Evolutionary conservation across 352 stramenopile genomes (phyloP), one percentile per base, ranked within the genome.

Genomic region (Sclerospora graminicola): DNA sequence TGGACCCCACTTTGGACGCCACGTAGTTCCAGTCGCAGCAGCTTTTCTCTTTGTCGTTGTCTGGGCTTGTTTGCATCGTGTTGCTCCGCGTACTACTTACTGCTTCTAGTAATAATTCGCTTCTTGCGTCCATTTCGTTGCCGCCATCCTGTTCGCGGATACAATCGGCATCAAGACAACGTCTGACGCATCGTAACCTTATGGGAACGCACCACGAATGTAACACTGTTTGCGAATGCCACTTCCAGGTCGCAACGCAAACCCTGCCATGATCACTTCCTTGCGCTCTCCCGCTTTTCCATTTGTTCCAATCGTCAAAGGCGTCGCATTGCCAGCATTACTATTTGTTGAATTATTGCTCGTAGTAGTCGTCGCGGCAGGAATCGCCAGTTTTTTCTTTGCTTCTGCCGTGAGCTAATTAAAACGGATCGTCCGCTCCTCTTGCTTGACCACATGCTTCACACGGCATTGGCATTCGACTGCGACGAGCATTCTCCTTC

Each of bases 11-110:
- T 31, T 78, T 80, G n/a, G 56, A 60, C 1, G 75, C 74, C 21
- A 91, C 68, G 30, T 69, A 62, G 43, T 87, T 86, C 79, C 79
- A 91, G 51, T 91, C 76, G 43, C 73, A 82, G 27, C 49, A 68
- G 5, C 74, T 56, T 13, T 66, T 48, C 14, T 67, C 48, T 0
- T 58, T 41, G 1, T 61, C 62, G 4, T 48, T 39, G 14, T 43
- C 42, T 0, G 9, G 7, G 27, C 33, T 16, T 13, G 39, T 26
- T n/a, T 57, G 57, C 2, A 51, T 33, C 13, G 27, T 19, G 23
- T 48, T 59, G 3, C 13, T 26, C 26, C 51, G 52, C 9, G 57
- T 60, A 14, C 51, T 51, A 38, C 66, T 72, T 20, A 91, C 63
- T 0, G 69, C 75, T 2, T 80, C 59, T 18, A 91, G 32, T 26